Percentiles rank a stretch among this genome's conserved stretches.
phyloP scores from a whole-genome alignment of 2,329 filamentous ascomycete species.

The Alternaria hordeiaustralica region DNA sequence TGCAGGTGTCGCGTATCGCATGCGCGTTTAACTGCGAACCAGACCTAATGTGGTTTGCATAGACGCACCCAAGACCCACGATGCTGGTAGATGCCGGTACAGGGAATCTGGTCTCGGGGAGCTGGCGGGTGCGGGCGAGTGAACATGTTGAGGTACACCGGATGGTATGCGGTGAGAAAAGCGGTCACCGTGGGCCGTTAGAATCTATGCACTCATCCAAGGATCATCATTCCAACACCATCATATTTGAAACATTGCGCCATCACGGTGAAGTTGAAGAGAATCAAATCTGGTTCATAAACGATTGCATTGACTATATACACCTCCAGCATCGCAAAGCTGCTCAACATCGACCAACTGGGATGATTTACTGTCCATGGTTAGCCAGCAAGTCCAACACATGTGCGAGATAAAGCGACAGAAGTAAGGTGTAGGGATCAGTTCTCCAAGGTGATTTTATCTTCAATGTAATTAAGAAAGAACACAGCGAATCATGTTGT shows the following conservation, averaged over 20 bases:
- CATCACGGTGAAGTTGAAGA: not conserved
- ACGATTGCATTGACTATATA: constrained; percentile 8
- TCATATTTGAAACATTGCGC: not conserved
- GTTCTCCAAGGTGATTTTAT: constrained; percentile 71
- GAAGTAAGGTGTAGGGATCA: constrained; percentile 49
- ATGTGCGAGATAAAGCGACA: not conserved
- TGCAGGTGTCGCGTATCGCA: constrained; percentile 13
- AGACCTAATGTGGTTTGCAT: constrained; percentile 1
- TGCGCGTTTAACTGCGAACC: not conserved
- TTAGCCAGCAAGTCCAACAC: constrained; percentile 11
- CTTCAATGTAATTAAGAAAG: constrained; percentile 67
- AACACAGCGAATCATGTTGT: constrained; percentile 66
- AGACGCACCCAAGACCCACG: constrained; percentile 5
- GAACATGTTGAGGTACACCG: constrained; percentile 7
- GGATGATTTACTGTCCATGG: constrained; percentile 2
- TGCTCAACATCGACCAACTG: not conserved
- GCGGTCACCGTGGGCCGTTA: constrained; percentile 16
- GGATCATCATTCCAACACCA: not conserved
- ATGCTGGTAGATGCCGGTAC: constrained; percentile 11
- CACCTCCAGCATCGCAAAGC: not conserved
- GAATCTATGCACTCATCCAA: not conserved
- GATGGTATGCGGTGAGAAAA: constrained; percentile 17
- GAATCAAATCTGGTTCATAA: not conserved
- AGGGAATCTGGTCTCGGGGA: constrained; percentile 10
- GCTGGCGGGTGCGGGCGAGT: not conserved